phyloP scores from a whole-genome alignment of 2,329 filamentous ascomycete genomes.

The Sclerotinia spermophila region DNA sequence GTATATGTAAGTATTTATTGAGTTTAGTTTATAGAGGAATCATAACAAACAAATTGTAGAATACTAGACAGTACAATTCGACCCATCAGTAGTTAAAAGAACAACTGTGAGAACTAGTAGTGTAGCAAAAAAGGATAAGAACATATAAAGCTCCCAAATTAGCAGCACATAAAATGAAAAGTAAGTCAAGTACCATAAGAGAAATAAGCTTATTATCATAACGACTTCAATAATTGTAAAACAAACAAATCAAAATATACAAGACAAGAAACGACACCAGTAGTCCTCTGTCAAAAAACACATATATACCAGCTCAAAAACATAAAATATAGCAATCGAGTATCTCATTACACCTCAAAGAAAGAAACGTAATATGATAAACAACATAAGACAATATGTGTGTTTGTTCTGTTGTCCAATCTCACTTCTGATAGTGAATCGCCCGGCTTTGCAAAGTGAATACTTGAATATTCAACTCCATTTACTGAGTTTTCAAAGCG shows the following conservation, averaged over 20 bases:
- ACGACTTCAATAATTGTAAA: neutral
- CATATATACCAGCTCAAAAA: neutral
- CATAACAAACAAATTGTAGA: neutral
- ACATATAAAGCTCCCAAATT: neutral
- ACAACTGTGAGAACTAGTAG: neutral
- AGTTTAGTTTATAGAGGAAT: neutral
- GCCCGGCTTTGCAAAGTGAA: neutral
- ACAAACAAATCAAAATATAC: neutral
- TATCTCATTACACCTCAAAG: too few relatives aligned
- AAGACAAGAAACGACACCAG: neutral
- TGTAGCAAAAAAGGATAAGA: too few relatives aligned
- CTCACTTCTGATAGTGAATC: neutral
- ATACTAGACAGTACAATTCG: neutral
- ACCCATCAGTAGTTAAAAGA: neutral
- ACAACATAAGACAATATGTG: neutral
- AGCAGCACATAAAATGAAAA: neutral
- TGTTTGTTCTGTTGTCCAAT: neutral
- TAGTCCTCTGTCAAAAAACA: rapidly evolving
- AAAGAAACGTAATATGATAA: neutral
- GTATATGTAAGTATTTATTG: neutral
- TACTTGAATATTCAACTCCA: neutral
- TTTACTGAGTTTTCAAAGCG: neutral
- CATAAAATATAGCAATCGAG: too few relatives aligned
- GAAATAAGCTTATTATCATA: rapidly evolving
- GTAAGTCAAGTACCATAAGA: rapidly evolving